phyloP scores from a whole-genome alignment of 2,329 filamentous ascomycete genomes.

The Pseudogymnoascus sp. region DNA sequence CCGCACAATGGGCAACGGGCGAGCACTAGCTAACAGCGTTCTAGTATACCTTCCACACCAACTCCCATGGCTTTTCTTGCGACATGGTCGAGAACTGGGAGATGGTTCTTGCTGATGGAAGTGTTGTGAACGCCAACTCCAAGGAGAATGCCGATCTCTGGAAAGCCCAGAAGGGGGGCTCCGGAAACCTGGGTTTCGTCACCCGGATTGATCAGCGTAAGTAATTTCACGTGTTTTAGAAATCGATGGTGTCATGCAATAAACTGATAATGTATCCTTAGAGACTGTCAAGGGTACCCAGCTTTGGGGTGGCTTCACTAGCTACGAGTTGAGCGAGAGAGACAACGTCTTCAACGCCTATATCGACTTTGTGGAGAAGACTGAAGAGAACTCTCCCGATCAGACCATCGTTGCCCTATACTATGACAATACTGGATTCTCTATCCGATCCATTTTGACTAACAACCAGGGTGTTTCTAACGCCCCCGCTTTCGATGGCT shows the following conservation, averaged over 20 bases:
- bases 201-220: conserved; percentile 26
- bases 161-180: conserved; percentile 47
- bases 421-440: conserved; percentile 14
- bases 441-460: conserved; percentile 10
- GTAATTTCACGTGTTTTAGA: neutral
- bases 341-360: conserved; percentile 16
- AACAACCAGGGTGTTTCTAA: conserved; percentile 10
- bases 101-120: conserved; percentile 45
- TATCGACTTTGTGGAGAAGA: conserved; percentile 18
- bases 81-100: conserved; percentile 44
- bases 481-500: conserved; percentile 10
- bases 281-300: conserved; percentile 12
- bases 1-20: conserved; percentile 13
- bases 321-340: conserved; percentile 15
- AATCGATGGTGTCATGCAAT: conserved; percentile 10
- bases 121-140: conserved; percentile 39
- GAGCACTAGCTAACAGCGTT: conserved; percentile 16
- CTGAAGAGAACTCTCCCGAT: conserved; percentile 15
- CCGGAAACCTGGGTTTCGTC: conserved; percentile 49
- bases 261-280: conserved; percentile 11
- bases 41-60: conserved; percentile 32
- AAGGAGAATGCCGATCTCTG: conserved; percentile 42
- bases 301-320: conserved; percentile 16
- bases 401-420: conserved; percentile 25
- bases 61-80: conserved; percentile 40